Conservation (phyloP, 805 yeast genomes). For the Metschnikowia aberdeeniae region DNA sequence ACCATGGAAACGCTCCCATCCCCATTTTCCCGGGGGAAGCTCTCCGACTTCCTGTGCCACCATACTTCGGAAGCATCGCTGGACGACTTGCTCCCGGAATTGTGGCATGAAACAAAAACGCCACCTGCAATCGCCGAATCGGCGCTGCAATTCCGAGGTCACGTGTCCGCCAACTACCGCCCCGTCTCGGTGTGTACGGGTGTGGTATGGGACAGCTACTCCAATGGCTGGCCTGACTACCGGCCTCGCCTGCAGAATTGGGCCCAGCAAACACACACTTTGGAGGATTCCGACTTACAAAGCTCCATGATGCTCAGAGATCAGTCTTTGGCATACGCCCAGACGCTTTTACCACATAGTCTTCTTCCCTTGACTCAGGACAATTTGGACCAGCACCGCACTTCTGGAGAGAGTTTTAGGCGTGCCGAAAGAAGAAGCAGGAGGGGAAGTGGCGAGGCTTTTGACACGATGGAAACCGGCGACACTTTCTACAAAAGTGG, state of each 20-base stretch:
- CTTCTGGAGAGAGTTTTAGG: no score
- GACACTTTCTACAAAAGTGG: background rate
- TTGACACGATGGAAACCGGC: no score
- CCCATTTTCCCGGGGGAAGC: background rate
- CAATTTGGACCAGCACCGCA: constrained; percentile 21
- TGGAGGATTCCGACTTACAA: background rate
- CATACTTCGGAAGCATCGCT: constrained; percentile 6
- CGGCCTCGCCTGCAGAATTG: constrained; percentile 8
- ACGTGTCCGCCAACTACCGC: background rate
- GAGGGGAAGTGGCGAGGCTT: no score
- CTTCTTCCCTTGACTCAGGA: constrained; percentile 35
- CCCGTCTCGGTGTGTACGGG: background rate
- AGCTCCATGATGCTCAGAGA: constrained; percentile 21
- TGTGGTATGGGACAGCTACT: no score
- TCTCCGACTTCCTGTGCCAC: no score
- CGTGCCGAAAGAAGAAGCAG: no score
- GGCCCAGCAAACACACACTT: background rate
- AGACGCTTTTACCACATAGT: constrained; percentile 22
- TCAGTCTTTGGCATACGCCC: constrained; percentile 21
- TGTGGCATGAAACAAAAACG: constrained; percentile 20
- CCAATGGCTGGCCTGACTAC: constrained; percentile 2
- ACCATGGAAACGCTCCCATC: background rate
- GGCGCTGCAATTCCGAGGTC: constrained; percentile 4
- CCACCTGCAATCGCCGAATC: constrained; percentile 7
- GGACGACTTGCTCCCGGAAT: constrained; percentile 32